Conservation (phyloP, 2,329 filamentous ascomycete species). For the Aspergillus quadricinctus region DNA sequence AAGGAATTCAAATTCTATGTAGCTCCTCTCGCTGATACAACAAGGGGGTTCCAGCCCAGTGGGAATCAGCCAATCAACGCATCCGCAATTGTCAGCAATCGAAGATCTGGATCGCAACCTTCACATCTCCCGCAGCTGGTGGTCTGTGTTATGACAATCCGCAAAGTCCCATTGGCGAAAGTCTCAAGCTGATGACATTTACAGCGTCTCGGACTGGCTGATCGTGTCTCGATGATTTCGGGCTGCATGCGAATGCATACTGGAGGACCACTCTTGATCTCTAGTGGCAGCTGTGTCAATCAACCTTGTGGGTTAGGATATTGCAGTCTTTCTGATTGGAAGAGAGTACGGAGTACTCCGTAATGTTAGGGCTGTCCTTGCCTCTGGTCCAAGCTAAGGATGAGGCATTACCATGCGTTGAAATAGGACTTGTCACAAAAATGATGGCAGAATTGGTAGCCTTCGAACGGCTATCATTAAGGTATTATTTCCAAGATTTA, state of each 20-base stretch:
- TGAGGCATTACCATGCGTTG: not conserved
- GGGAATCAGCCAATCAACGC: conserved; percentile 6
- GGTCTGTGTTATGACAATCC: not conserved
- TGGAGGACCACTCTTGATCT: not conserved
- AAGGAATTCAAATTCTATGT: not conserved
- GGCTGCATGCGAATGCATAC: not conserved
- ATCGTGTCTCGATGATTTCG: not conserved
- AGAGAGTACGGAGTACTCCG: not conserved
- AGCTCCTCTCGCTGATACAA: not conserved
- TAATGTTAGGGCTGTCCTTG: not conserved
- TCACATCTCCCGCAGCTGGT: not conserved
- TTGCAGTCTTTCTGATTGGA: not conserved
- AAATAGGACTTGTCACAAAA: not conserved
- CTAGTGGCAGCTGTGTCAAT: not conserved
- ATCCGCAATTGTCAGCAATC: conserved; percentile 6
- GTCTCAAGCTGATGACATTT: not conserved
- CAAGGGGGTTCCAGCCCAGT: not conserved
- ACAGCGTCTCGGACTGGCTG: not conserved
- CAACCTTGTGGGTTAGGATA: not conserved
- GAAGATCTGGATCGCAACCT: not conserved
- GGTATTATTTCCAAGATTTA: not conserved
- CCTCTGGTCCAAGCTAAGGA: not conserved
- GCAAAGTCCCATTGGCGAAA: not conserved
- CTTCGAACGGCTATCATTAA: not conserved
- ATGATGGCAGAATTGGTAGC: not conserved